Conservation (phyloP, 805 yeast genomes). For the Wickerhamiella parazyma region DNA sequence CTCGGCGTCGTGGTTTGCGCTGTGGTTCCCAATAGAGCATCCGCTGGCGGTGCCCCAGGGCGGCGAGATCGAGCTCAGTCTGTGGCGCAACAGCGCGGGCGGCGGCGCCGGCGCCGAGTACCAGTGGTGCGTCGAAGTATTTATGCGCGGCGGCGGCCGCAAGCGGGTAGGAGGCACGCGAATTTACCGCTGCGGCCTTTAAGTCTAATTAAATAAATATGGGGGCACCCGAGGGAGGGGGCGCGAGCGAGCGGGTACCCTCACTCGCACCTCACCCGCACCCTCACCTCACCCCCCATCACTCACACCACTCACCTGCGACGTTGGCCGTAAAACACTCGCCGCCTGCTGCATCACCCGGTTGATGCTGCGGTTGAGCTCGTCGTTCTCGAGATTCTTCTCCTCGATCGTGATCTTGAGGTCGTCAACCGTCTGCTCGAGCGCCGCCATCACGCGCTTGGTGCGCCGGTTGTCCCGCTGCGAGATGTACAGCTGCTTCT, state of each 20-base stretch:
- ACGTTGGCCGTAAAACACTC: constrained; percentile 7
- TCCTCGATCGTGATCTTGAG: constrained; percentile 26
- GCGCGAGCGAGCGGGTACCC: no score
- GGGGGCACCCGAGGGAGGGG: background rate
- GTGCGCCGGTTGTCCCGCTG: constrained; percentile 20
- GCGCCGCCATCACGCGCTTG: constrained; percentile 16
- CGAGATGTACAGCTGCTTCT: constrained; percentile 16
- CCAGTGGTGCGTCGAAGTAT: constrained; percentile 36
- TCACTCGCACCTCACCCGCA: no score
- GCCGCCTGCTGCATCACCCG: constrained; percentile 11
- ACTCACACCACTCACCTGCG: background rate
- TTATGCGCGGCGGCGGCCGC: background rate
- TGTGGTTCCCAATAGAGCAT: constrained; percentile 44
- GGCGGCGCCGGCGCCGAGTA: constrained; percentile 43
- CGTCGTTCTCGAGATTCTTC: constrained; percentile 26
- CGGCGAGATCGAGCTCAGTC: constrained; percentile 38
- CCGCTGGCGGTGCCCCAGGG: constrained; percentile 42
- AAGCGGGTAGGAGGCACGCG: background rate
- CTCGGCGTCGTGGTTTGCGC: constrained; percentile 54
- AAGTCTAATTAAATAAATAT: no score
- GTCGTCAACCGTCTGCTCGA: constrained; percentile 23
- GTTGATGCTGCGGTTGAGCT: constrained; percentile 20
- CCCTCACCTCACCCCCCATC: no score
- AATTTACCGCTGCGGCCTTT: background rate
- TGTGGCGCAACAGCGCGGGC: constrained; percentile 36